These are phyloP conservation scores for Hordeum vulgare DNA, from an alignment of 176 grass and related monocot genomes.

Conservation along the genomic window MorexV3_pseudomolecules_assembly NC_058523.1:542458155-542458654, in stretches of 20 bases:
- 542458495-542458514: not conserved
- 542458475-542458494: not conserved
- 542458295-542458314: conserved; percentile 82
- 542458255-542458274: not conserved
- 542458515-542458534: not conserved
- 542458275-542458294: conserved; percentile 79
- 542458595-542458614: not conserved
- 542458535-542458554: not conserved
- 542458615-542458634: conserved; percentile 6
- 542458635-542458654: conserved; percentile 26
- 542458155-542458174: not conserved
- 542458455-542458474: not conserved
- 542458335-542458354: conserved; percentile 66
- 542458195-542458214: not conserved
- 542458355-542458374: conserved; percentile 23
- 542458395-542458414: conserved; percentile 90
- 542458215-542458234: not conserved
- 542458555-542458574: not conserved
- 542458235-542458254: conserved; percentile 5
- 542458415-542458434: conserved; percentile 44
- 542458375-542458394: conserved; percentile 62
- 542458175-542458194: conserved; percentile 35
- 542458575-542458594: not conserved
- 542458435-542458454: conserved; percentile 3
- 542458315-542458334: conserved; percentile 76